Conservation (phyloP, 345 rosid species). For the Excoecaria agallocha region DNA sequence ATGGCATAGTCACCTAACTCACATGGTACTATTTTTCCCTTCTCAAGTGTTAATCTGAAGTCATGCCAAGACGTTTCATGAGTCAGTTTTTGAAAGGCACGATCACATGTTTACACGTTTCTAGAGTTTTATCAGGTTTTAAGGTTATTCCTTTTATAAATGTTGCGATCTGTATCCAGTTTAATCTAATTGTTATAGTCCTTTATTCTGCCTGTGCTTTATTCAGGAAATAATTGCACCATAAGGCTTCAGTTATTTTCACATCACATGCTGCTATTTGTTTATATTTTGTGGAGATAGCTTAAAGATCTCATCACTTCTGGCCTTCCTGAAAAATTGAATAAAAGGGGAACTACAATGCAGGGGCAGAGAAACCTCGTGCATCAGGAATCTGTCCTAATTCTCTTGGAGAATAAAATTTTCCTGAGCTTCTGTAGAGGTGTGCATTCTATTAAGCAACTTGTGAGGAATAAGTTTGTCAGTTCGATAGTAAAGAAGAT, state of each 20-base stretch:
- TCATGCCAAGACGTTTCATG: neutral
- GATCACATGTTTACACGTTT: neutral
- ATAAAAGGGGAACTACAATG: neutral
- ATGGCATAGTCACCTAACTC: neutral
- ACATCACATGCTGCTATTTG: neutral
- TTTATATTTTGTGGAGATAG: neutral
- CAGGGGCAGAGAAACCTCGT: neutral
- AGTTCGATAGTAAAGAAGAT: too few relatives aligned
- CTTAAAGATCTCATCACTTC: neutral
- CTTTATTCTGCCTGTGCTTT: neutral
- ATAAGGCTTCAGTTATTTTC: neutral
- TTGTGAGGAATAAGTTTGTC: too few relatives aligned
- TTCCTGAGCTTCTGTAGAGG: neutral
- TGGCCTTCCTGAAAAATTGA: neutral
- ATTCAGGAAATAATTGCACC: neutral
- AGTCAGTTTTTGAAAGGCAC: neutral
- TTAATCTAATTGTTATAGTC: neutral
- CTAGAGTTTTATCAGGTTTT: neutral
- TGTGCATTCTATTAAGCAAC: conserved; percentile 1
- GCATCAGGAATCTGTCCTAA: neutral
- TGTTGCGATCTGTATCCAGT: neutral
- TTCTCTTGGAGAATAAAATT: conserved; percentile 1
- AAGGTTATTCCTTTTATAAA: neutral
- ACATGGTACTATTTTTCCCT: neutral
- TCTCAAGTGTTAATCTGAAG: neutral